Percentiles rank a stretch among this genome's conserved stretches.
phyloP scores from a whole-genome alignment of 1,284 basidiomycete species.

The Moesziomyces globuligerus region DNA sequence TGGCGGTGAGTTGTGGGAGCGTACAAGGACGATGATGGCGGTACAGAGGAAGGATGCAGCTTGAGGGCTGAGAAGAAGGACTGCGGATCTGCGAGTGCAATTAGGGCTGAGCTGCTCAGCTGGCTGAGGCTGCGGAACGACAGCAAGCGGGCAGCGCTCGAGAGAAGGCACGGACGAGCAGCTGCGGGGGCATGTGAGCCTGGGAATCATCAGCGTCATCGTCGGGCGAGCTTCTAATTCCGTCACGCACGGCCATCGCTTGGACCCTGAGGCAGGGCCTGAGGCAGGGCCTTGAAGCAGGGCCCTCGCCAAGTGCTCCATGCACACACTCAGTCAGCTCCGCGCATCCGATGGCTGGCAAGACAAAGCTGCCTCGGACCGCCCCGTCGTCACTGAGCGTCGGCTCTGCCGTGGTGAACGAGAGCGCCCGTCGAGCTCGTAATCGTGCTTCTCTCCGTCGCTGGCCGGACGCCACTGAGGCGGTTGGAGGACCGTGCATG shows the following conservation, averaged over 20 bases:
- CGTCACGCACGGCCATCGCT: no score
- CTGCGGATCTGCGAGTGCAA: no score
- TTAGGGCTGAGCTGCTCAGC: no score
- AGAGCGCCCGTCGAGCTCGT: neutral
- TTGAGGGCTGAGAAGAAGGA: no score
- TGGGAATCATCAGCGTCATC: neutral
- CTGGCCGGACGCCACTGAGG: neutral
- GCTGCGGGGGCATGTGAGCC: neutral
- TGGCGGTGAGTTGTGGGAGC: neutral
- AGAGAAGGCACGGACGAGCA: neutral
- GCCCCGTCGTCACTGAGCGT: neutral
- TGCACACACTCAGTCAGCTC: neutral
- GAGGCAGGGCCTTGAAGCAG: no score
- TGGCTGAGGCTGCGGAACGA: no score
- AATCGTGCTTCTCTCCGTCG: neutral
- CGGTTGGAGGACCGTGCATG: neutral
- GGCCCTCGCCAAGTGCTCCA: no score
- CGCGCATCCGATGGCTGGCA: neutral
- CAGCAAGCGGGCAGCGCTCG: no score
- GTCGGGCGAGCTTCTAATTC: neutral
- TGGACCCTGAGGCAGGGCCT: no score
- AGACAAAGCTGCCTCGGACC: no score
- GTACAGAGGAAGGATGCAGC: no score
- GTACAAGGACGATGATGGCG: conserved; percentile 3
- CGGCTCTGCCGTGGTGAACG: neutral